Percentiles rank a stretch among this genome's conserved stretches.
These are phyloP conservation scores for Hypoxylon fuscum DNA, from an alignment of 495 filamentous ascomycete species.

Conservation along the genomic window DNA sequence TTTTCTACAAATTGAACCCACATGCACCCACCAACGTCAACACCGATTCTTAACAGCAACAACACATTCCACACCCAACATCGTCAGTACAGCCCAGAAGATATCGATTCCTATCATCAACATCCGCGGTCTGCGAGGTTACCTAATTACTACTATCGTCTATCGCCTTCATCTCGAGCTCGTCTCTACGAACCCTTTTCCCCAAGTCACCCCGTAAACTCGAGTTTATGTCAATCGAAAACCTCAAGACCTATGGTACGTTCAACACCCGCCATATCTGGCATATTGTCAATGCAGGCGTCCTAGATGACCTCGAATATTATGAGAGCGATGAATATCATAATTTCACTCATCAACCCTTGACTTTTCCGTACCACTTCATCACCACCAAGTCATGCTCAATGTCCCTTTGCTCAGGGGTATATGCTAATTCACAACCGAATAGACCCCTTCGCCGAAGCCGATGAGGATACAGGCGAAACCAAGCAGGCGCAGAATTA, in stretches of 20 bases:
- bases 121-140: conserved; percentile 43
- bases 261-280: conserved; percentile 48
- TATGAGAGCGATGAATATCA: too few relatives aligned
- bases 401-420: background rate
- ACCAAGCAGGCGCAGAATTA: conserved; percentile 92
- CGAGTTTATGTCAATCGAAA: conserved; percentile 99
- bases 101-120: background rate
- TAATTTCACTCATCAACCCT: background rate
- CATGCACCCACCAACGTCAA: conserved; percentile 38
- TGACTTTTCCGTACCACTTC: conserved; percentile 3
- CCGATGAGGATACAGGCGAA: conserved; percentile 98
- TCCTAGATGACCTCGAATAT: too few relatives aligned
- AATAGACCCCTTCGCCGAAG: conserved; percentile 99
- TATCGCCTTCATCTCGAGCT: conserved; percentile 51
- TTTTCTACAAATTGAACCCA: conserved; percentile 38
- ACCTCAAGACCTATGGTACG: conserved; percentile 99
- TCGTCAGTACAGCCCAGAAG: conserved; percentile 12
- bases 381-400: too few relatives aligned
- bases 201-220: conserved; percentile 60
- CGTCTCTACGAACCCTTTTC: conserved; percentile 51
- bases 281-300: background rate
- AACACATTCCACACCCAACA: conserved; percentile 7
- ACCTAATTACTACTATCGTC: conserved; percentile 51
- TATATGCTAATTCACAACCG: conserved; percentile 24
- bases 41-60: conserved; percentile 22